Base-by-base conservation (phyloP, 352 stramenopile species). In the Pythium vanterpoolii region DNA sequence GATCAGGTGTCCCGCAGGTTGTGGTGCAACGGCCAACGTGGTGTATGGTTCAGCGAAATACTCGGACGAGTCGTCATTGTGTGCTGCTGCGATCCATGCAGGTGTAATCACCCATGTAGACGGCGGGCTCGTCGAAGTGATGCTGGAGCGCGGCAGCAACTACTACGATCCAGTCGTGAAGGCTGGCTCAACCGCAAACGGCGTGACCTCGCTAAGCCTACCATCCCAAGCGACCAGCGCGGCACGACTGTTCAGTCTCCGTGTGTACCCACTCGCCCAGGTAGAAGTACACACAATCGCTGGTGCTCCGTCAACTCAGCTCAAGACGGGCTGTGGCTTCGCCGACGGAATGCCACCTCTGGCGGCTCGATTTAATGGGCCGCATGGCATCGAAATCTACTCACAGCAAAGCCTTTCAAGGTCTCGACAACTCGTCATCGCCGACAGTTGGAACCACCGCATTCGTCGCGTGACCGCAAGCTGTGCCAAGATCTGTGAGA, bases 401-500 rank as follows among this genome's bases (percentile, higher is more conserved):
- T 71, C 74, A 0, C 65, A 74, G 16, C 74, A 68, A 14, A 76
- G 72, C 23, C 83, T 77, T 19, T 86, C 72, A 53, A 75, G 73
- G n/a, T 76, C 75, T 13, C 55, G 79, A 16, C 58, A 89, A 45
- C 60, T 98, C 36, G 93, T 91, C 45, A 75, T 99, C 33, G 90
- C 96, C 8, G 96, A 99, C 69, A 89, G 81, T 34, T 77, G 80
- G n/a, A 98, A 98, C 58, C 85, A 98, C 76, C 78, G 81, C 7
- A 94, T 99, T 48, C 83, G 96, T n/a, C 77, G 69, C 7, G 69
- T 98, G 55, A 95, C 85, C 3, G 94, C 96, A 6, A 77, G 68
- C 9, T 99, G 96, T 69, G 79, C 85, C 43, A 96, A 97, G 59
- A 74, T 90, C 39, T 99, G 96, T 64, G 96, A 99, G 72, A 99